phyloP scores from a whole-genome alignment of 495 filamentous ascomycete genomes.

The Aspergillus leporis region DNA sequence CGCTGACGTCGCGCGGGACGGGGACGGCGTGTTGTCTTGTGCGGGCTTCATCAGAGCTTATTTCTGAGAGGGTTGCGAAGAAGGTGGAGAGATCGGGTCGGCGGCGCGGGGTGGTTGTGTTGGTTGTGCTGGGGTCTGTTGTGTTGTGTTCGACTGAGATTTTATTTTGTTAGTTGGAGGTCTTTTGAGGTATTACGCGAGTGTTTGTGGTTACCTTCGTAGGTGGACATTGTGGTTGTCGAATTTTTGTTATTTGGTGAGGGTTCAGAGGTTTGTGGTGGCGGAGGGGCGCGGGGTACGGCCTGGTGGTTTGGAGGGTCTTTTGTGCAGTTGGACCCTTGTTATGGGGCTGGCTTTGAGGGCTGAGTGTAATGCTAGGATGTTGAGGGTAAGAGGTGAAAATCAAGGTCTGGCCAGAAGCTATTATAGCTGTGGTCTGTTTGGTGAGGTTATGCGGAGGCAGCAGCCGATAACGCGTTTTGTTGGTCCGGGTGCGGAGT shows the following conservation, averaged over 20 bases:
- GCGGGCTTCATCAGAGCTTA: conserved; percentile 49
- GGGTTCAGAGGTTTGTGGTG: no score
- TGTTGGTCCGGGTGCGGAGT: conserved; percentile 6
- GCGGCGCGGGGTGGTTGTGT: conserved; percentile 43
- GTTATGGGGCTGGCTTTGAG: neutral
- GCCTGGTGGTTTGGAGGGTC: conserved; percentile 3
- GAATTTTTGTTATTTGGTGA: no score
- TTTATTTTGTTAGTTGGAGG: neutral
- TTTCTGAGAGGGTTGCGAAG: conserved; percentile 71
- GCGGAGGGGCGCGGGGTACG: conserved; percentile 6
- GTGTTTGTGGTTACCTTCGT: conserved; percentile 46
- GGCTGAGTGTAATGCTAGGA: neutral
- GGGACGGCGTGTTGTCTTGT: conserved; percentile 62
- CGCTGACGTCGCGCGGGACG: conserved; percentile 70
- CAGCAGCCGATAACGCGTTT: conserved; percentile 18
- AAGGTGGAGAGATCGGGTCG: conserved; percentile 88
- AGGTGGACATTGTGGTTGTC: conserved; percentile 51
- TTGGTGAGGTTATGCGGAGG: conserved; percentile 6
- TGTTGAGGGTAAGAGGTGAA: neutral
- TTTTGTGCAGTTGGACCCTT: neutral
- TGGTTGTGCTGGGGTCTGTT: conserved; percentile 38
- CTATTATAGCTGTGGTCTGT: conserved; percentile 11
- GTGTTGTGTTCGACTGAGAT: conserved; percentile 80
- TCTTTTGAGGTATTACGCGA: conserved; percentile 3
- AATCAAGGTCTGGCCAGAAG: neutral